phyloP scores from a whole-genome alignment of 495 filamentous ascomycete species.

The Thozetella sp. region DNA sequence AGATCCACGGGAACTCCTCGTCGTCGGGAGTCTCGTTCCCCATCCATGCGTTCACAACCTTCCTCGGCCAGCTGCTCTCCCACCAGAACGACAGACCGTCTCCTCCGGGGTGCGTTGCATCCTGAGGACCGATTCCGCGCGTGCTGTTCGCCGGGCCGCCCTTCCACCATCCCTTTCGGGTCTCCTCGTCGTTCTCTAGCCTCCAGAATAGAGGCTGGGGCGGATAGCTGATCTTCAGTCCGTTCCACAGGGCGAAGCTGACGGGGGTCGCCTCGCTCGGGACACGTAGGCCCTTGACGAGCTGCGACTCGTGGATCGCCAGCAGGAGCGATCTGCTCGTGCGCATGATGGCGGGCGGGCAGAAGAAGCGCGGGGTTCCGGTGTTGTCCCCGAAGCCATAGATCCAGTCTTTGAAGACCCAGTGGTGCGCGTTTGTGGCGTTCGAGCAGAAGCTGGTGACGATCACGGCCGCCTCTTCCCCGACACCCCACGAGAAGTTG shows the following conservation, averaged over 20 bases:
- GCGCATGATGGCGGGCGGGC: slow-evolving; percentile 32
- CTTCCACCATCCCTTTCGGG: slow-evolving; percentile 28
- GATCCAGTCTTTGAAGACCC: slow-evolving; percentile 49
- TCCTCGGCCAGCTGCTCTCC: slow-evolving; percentile 25
- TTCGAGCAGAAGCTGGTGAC: slow-evolving; percentile 53
- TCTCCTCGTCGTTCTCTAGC: slow-evolving; percentile 14
- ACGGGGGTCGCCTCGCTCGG: slow-evolving; percentile 37
- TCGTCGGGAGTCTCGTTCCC: slow-evolving; percentile 11
- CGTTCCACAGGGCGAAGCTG: slow-evolving; percentile 42
- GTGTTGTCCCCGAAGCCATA: slow-evolving; percentile 33
- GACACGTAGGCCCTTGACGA: slow-evolving; percentile 20
- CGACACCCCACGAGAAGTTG: slow-evolving; percentile 59
- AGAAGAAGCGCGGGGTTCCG: slow-evolving; percentile 28
- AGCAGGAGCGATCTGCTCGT: slow-evolving; percentile 22
- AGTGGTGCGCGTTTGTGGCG: slow-evolving; percentile 39
- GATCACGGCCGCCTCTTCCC: slow-evolving; percentile 59
- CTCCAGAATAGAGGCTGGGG: slow-evolving; percentile 33
- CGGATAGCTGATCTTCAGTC: slow-evolving; percentile 37
- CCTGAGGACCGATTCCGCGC: slow-evolving; percentile 23
- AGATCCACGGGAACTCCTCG: slow-evolving; percentile 19
- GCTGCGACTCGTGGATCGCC: slow-evolving; percentile 28
- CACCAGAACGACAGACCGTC: slow-evolving; percentile 30
- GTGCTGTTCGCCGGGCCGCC: slow-evolving; percentile 26
- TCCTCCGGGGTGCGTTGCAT: slow-evolving; percentile 19
- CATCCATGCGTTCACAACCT: slow-evolving; percentile 23